Evolutionary conservation across 768 basidiomycete genomes (phyloP).

Genomic region (Lactifluus echinatus): DNA sequence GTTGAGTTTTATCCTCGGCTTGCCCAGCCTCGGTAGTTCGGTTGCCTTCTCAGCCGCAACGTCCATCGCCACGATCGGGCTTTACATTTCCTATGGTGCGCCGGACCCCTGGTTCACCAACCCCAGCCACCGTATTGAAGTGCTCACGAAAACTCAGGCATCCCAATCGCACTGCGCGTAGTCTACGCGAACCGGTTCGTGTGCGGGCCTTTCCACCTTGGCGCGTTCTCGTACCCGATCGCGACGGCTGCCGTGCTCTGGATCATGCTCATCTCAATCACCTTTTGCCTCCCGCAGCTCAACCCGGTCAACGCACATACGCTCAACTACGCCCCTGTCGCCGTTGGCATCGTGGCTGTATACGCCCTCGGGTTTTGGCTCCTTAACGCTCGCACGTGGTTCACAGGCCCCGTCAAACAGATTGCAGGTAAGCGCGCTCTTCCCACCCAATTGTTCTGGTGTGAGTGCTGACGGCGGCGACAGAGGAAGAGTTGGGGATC

Average conservation of each 20-base stretch:
- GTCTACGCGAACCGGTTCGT: slow-evolving; percentile 50
- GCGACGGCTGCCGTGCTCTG: slow-evolving; percentile 50
- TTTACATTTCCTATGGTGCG: slow-evolving; percentile 67
- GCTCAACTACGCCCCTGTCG: slow-evolving; percentile 68
- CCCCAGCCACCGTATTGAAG: too few relatives aligned
- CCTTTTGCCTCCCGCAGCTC: slow-evolving; percentile 61
- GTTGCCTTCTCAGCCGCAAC: slow-evolving; percentile 58
- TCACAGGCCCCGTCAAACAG: slow-evolving; percentile 59
- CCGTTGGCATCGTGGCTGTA: slow-evolving; percentile 59
- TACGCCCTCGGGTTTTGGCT: slow-evolving; percentile 67
- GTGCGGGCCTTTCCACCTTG: slow-evolving; percentile 67
- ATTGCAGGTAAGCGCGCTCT: slow-evolving; percentile 28
- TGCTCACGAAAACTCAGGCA: slow-evolving; percentile 29
- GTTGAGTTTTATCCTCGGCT: slow-evolving; percentile 63
- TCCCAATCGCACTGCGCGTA: slow-evolving; percentile 63
- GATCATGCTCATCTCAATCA: slow-evolving; percentile 66
- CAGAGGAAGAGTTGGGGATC: slow-evolving; percentile 43
- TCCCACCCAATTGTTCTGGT: neutral
- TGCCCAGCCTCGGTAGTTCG: slow-evolving; percentile 63
- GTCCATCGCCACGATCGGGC: slow-evolving; percentile 61
- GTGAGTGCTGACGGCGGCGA: neutral
- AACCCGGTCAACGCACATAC: slow-evolving; percentile 67
- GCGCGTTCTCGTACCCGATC: slow-evolving; percentile 51
- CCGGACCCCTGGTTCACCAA: neutral
- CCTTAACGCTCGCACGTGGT: slow-evolving; percentile 64